phyloP scores from a whole-genome alignment of 371 early-diverging fungal genomes.

The Sporodiniella umbellata region DNA sequence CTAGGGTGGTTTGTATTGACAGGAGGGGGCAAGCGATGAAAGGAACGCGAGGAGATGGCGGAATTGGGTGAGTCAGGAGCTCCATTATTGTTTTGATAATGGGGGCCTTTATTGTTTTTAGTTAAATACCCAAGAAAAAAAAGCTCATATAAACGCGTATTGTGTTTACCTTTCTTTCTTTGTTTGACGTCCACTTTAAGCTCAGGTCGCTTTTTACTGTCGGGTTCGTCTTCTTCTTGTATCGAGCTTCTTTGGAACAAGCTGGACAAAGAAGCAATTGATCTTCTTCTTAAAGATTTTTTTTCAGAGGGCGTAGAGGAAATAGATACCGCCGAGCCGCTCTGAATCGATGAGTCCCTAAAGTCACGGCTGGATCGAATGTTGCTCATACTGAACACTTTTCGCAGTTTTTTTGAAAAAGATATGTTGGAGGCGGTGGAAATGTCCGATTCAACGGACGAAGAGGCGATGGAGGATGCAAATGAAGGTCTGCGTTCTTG shows the following conservation, averaged over 20 bases:
- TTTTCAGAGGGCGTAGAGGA: constrained; percentile 9
- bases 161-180: constrained; percentile 18
- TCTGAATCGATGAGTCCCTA: constrained; percentile 4
- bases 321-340: constrained; percentile 9
- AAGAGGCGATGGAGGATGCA: constrained; percentile 22
- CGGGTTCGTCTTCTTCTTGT: constrained; percentile 17
- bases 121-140: no score
- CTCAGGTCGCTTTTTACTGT: constrained; percentile 24
- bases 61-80: constrained; percentile 41
- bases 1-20: constrained; percentile 15
- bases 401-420: constrained; percentile 42
- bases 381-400: constrained; percentile 50
- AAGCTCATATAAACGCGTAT: not conserved
- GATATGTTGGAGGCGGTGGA: constrained; percentile 36
- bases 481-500: constrained; percentile 19
- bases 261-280: constrained; percentile 37
- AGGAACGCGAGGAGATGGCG: constrained; percentile 27
- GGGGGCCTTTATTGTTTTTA: constrained; percentile 7
- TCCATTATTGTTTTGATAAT: constrained; percentile 3
- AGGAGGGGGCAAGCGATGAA: constrained; percentile 22
- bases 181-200: constrained; percentile 20
- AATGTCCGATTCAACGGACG: constrained; percentile 33
- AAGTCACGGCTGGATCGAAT: constrained; percentile 16
- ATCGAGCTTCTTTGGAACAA: constrained; percentile 26
- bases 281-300: constrained; percentile 35